These are phyloP conservation scores for Hydrangea macrophylla DNA, from an alignment of 148 eudicot genomes.

Conservation along the genomic window DNA sequence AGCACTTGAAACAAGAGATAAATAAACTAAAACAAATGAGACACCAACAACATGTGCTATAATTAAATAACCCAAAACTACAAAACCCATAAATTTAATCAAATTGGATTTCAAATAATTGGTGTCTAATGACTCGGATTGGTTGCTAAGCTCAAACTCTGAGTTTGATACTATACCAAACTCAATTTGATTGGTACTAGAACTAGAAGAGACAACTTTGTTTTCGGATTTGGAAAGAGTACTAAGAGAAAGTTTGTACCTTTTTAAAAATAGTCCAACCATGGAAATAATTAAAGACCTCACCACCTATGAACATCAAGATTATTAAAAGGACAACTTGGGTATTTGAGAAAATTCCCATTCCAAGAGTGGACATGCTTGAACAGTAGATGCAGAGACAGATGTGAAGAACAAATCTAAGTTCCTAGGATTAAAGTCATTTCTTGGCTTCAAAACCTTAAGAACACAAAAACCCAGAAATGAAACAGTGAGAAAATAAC, in stretches of 20 bases:
- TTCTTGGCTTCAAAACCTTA: constrained; percentile 25
- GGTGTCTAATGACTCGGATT: not conserved
- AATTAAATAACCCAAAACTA: constrained; percentile 37
- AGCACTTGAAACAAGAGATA: constrained; percentile 30
- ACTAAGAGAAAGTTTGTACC: constrained; percentile 15
- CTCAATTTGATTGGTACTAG: constrained; percentile 12
- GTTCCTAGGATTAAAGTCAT: constrained; percentile 11
- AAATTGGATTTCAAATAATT: constrained; percentile 29
- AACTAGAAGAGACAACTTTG: constrained; percentile 6
- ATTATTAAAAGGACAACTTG: constrained; percentile 56
- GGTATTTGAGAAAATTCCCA: constrained; percentile 64
- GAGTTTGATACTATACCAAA: constrained; percentile 1
- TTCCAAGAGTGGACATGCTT: constrained; percentile 69
- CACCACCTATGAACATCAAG: constrained; percentile 70
- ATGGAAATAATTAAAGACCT: constrained; percentile 64
- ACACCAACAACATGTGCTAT: constrained; percentile 33
- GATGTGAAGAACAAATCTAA: constrained; percentile 59
- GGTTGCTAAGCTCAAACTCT: not conserved
- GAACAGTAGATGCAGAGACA: constrained; percentile 61
- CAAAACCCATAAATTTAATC: constrained; percentile 25
- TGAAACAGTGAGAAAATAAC: constrained; percentile 38
- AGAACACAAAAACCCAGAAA: constrained; percentile 24
- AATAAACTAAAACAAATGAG: constrained; percentile 27
- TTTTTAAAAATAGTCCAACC: constrained; percentile 39
- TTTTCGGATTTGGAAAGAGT: constrained; percentile 10